A percentile compares a stretch with the other conserved stretches of the same genome.
phyloP scores from a whole-genome alignment of 225 moss, liverwort and hornwort species.

The Sphagnum contortum region DNA sequence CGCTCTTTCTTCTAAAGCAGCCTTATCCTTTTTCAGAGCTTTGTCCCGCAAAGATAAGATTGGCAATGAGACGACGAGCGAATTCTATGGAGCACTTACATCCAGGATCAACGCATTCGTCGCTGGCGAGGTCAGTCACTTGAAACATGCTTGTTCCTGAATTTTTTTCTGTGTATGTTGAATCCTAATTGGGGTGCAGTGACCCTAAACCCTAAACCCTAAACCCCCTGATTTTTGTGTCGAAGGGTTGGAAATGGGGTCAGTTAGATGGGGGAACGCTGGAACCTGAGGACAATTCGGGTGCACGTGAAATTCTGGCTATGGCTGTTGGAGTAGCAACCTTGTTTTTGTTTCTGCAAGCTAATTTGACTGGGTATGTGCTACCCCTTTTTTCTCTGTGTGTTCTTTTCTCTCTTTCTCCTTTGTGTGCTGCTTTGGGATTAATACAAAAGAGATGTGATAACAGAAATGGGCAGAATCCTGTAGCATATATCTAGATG shows the following conservation, averaged over 20 bases:
- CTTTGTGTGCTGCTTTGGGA: neutral
- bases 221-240: too few relatives aligned
- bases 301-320: constrained; percentile 34
- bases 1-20: constrained; percentile 22
- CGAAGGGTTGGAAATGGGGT: too few relatives aligned
- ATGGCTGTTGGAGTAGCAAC: constrained; percentile 66
- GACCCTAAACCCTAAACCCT: too few relatives aligned
- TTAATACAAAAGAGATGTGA: neutral
- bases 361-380: constrained; percentile 75
- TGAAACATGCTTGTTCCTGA: neutral
- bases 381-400: neutral
- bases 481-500: neutral
- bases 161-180: neutral
- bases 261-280: too few relatives aligned
- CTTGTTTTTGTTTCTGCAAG: constrained; percentile 71
- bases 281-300: neutral
- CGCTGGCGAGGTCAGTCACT: constrained; percentile 24
- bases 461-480: neutral
- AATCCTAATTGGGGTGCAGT: neutral
- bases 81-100: constrained; percentile 27
- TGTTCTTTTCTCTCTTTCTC: neutral
- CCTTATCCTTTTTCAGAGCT: constrained; percentile 12
- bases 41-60: neutral
- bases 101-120: constrained; percentile 23
- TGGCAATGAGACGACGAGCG: constrained; percentile 11